These are phyloP conservation scores for Kalmusia sp. DNA, from an alignment of 2,329 filamentous ascomycete genomes.

Conservation along the genomic window DNA sequence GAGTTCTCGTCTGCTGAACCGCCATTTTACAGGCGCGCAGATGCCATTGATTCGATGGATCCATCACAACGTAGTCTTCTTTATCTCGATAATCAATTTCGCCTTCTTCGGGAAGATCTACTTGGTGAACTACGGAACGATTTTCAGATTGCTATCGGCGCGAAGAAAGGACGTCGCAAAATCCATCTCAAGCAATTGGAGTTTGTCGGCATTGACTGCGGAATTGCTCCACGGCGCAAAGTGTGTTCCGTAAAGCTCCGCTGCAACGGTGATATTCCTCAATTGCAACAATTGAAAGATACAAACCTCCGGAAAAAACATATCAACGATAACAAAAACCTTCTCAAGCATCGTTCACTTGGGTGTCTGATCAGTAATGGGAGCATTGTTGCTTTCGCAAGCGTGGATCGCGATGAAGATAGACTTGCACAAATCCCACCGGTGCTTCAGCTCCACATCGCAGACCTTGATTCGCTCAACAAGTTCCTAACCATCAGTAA, in stretches of 20 bases:
- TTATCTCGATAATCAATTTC: constrained; percentile 75
- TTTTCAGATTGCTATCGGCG: constrained; percentile 58
- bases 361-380: constrained; percentile 64
- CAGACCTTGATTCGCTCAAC: constrained; percentile 53
- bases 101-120: constrained; percentile 75
- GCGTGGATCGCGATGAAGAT: constrained; percentile 60
- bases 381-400: constrained; percentile 66
- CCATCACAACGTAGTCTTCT: constrained; percentile 49
- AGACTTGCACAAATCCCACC: constrained; percentile 55
- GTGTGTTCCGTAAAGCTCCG: constrained; percentile 50
- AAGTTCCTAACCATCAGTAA: constrained; percentile 53
- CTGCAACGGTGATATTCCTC: constrained; percentile 53
- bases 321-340: constrained; percentile 55
- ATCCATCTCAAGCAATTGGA: constrained; percentile 51
- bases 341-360: constrained; percentile 67
- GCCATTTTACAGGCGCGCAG: constrained; percentile 62
- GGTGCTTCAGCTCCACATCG: constrained; percentile 60
- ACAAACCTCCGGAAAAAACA: constrained; percentile 52
- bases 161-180: constrained; percentile 55
- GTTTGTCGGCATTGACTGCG: constrained; percentile 49
- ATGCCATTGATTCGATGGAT: constrained; percentile 55
- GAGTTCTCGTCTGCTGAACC: constrained; percentile 64
- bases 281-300: constrained; percentile 42
- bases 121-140: constrained; percentile 70
- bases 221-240: constrained; percentile 37